Base-by-base conservation (phyloP, 2,329 filamentous ascomycete genomes). In the Ceratocystis variospora region DNA sequence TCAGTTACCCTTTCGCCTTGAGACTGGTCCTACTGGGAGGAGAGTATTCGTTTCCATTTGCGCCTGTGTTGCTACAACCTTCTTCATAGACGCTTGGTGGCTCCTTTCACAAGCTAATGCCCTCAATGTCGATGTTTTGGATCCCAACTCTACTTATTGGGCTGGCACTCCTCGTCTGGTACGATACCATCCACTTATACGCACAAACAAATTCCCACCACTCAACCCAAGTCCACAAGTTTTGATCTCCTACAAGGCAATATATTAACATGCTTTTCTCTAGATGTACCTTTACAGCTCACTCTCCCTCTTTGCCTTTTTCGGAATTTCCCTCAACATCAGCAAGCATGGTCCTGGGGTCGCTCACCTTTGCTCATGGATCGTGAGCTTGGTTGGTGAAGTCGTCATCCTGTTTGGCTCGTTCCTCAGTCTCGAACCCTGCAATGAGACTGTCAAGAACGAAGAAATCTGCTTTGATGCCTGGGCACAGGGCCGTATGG, bases 341-440 rank as follows among this genome's bases (percentile, higher is more conserved):
- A 62, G 59, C 37, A 53, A 55, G 28, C 63, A 65, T 44, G 89
- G 89, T 12, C 94, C 94, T 0, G 92, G 87, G 62, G 79, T 86
- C 61, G 86, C 89, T 64, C 91, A 96, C 75, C 82, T 93, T 66
- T 76, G 87, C 61, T 86, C 90, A 71, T 99, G 94, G 94, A 74
- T 81, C 53, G 76, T 90, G 55, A 87, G 87, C 31, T 74, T 90
- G n/a, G 75, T 83, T 31, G 81, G 90, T 69, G 94, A 99, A 75
- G 71, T 87, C 28, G 77, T 86, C 62, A 84, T 97, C 46, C 80
- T 94, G 68, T 80, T 81, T 61, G 82, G 84, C 64, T 89, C 88
- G 37, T 78, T 89, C 64, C 77, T 84, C 57, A 79, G 91, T 67
- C 37, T 64, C 53, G 8, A 41, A 4, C n/a, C 62, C 31, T 68